Percentiles rank a stretch among this genome's conserved stretches.
Evolutionary conservation across 2,329 filamentous ascomycete genomes (phyloP).

Genomic region (Penicillium corylophilum): DNA sequence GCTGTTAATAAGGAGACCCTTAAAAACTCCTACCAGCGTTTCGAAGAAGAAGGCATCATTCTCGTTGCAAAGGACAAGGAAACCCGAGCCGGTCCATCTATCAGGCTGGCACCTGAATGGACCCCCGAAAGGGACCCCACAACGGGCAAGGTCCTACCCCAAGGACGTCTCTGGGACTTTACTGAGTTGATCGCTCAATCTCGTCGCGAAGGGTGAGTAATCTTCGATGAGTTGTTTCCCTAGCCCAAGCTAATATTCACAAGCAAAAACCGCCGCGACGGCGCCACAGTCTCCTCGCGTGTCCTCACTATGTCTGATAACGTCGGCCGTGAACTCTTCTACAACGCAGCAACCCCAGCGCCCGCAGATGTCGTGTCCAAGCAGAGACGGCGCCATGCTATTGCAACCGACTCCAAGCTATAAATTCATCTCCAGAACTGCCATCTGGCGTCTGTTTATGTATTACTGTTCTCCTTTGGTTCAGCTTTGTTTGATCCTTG

Average conservation of each 20-base stretch:
- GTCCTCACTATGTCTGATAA: constrained; percentile 75
- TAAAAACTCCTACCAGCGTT: constrained; percentile 85
- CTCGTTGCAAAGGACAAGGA: constrained; percentile 68
- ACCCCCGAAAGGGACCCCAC: constrained; percentile 63
- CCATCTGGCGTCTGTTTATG: neutral
- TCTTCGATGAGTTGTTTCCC: too few species aligned
- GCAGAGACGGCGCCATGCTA: constrained; percentile 37
- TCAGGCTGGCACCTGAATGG: constrained; percentile 75
- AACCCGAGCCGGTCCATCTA: constrained; percentile 36
- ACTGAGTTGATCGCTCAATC: constrained; percentile 81
- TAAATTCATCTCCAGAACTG: constrained; percentile 9
- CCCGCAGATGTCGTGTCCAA: constrained; percentile 34
- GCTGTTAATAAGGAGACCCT: constrained; percentile 97
- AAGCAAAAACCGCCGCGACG: constrained; percentile 87
- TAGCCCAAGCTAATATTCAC: neutral
- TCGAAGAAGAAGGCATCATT: constrained; percentile 88
- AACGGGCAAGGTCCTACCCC: constrained; percentile 62
- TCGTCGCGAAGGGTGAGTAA: constrained; percentile 69
- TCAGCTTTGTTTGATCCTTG: neutral
- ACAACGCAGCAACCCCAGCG: constrained; percentile 29
- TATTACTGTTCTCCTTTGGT: neutral
- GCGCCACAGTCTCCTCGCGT: constrained; percentile 78
- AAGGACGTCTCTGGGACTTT: constrained; percentile 86
- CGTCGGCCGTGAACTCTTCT: constrained; percentile 68
- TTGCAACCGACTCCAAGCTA: constrained; percentile 35